phyloP scores from a whole-genome alignment of 768 basidiomycete genomes.

The Pulveroboletus sp. region DNA sequence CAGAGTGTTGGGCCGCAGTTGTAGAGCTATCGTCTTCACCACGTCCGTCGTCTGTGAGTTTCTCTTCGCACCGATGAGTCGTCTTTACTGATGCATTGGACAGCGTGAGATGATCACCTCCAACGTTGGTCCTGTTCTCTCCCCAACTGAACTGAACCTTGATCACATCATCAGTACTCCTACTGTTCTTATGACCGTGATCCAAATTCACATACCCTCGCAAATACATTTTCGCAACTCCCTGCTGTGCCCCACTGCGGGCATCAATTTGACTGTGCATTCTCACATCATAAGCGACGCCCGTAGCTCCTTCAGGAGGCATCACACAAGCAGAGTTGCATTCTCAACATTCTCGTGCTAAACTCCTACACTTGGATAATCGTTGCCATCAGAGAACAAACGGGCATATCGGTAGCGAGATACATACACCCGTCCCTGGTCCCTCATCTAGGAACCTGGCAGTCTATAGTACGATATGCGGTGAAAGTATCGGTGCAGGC shows the following conservation, averaged over 20 bases:
- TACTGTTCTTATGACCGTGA: constrained; percentile 40
- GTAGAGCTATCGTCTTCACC: constrained; percentile 59
- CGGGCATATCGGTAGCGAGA: constrained; percentile 66
- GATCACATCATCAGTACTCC: constrained; percentile 10
- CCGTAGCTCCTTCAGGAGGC: constrained; percentile 38
- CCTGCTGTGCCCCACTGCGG: constrained; percentile 67
- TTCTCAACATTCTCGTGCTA: constrained; percentile 56
- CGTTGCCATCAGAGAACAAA: constrained; percentile 42
- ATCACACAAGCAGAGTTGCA: constrained; percentile 53
- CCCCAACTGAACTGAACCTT: constrained; percentile 42
- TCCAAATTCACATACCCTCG: constrained; percentile 60
- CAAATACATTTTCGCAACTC: constrained; percentile 70
- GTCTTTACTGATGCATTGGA: not conserved
- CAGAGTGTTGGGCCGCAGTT: constrained; percentile 42
- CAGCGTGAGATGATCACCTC: constrained; percentile 81
- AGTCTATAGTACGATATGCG: not conserved
- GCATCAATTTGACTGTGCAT: constrained; percentile 62
- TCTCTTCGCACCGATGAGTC: not conserved
- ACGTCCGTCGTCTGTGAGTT: constrained; percentile 54
- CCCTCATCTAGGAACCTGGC: not conserved
- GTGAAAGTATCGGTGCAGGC: constrained; percentile 56
- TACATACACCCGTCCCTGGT: constrained; percentile 23
- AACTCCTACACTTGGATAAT: constrained; percentile 55
- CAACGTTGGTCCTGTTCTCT: constrained; percentile 72
- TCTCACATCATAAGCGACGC: constrained; percentile 32